Evolutionary conservation across 2,329 filamentous ascomycete genomes (phyloP), one percentile per base, ranked within the genome.

Genomic region (Ophiocordyceps sinensis): DNA sequence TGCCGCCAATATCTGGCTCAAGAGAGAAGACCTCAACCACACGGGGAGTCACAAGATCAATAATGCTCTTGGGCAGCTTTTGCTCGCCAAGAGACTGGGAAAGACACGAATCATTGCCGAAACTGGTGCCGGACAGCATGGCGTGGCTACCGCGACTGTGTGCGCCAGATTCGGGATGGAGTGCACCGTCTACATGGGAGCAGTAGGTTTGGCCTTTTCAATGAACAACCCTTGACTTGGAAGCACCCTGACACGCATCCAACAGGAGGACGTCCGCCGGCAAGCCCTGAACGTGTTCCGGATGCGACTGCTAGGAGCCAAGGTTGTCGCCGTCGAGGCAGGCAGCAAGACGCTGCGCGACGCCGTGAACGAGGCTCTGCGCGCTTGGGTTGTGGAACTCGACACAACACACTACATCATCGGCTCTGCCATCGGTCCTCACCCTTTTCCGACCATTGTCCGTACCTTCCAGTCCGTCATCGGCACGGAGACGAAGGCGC

Each of bases 21-120:
- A 98, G 75, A 79, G 91, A 53, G 91, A 98, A 65, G 91, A 98
- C 59, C 70, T 96, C 43, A 96, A 96, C 65, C 91, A 98, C 61
- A 96, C 91, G 9, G 91, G 91, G 50, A 93, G 85, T 47, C 91
- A 98, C 73, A 98, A 98, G 75, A 96, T 98, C 71, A 98, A 98
- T 71, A 98, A 98, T 55, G 91, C 91, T 1, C 70, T 98, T 9
- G 91, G 91, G 2, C 91, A 98, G 62, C 79, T 95, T 38, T 74
- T 98, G 13, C 68, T 98, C 32, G 91, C 91, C 2, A 75, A 75
- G 52, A 73, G 86, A 46, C 66, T 98, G 38, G 91, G 91, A 39
- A 98, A 98, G 75, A 95, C 81, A 6, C 83, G 87, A 60, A 96
- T 98, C 53, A 98, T 98, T 52, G 91, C 91, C 38, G 91, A 98